Evolutionary conservation across 164 flowering plant species (phyloP).

Genomic region (Macadamia integrifolia): DNA sequence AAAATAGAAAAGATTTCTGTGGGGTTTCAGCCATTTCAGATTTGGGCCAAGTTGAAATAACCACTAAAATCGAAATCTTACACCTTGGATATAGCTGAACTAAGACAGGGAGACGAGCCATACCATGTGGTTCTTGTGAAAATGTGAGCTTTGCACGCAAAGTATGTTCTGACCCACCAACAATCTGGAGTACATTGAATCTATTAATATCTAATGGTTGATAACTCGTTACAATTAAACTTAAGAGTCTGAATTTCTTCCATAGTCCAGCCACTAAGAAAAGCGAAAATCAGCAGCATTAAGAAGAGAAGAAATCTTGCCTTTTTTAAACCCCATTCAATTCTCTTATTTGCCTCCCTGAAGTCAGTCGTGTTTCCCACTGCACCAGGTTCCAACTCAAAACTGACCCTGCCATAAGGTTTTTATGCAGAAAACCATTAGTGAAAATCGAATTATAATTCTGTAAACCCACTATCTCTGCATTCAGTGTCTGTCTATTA

Average conservation of each 20-base stretch:
- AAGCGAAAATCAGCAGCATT: neutral
- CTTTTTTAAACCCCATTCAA: slow-evolving; percentile 94
- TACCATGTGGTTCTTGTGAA: slow-evolving; percentile 89
- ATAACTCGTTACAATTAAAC: neutral
- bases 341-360: slow-evolving; percentile 75
- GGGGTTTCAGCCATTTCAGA: too few species aligned
- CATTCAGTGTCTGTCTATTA: neutral
- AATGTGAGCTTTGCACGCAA: slow-evolving; percentile 88
- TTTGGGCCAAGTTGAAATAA: too few species aligned
- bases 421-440: neutral
- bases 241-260: neutral
- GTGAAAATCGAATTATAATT: neutral
- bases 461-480: neutral
- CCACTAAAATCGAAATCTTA: too few species aligned
- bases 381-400: slow-evolving; percentile 88
- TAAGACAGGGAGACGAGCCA: neutral
- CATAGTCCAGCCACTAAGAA: neutral
- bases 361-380: slow-evolving; percentile 88
- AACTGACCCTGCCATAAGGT: slow-evolving; percentile 58
- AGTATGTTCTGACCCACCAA: slow-evolving; percentile 89
- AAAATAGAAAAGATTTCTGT: too few species aligned
- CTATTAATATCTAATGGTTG: slow-evolving; percentile 6
- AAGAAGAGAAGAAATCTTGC: slow-evolving; percentile 22
- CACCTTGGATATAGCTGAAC: too few species aligned
- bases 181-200: slow-evolving; percentile 46